Percentiles rank a stretch among this genome's conserved stretches.
Evolutionary conservation across 768 basidiomycete genomes (phyloP).

Genomic region (Tricholoma matsutake): DNA sequence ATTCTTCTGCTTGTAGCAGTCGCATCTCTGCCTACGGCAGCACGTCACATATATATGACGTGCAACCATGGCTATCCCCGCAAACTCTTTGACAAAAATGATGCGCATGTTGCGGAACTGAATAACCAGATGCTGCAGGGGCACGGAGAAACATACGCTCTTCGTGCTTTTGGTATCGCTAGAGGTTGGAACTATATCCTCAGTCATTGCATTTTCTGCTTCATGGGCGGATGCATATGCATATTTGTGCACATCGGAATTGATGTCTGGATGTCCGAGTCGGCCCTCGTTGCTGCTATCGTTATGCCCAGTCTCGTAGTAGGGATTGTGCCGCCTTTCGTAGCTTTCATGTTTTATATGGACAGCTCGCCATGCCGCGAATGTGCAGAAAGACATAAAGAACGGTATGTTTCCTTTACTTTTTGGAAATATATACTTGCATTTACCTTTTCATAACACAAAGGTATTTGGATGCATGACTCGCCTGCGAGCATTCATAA

Average conservation of each 20-base stretch:
- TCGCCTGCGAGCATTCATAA: too few species aligned
- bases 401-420: not conserved
- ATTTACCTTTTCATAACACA: not conserved
- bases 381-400: slow-evolving; percentile 11
- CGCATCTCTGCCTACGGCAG: slow-evolving; percentile 19
- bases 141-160: slow-evolving; percentile 19
- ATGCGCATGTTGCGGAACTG: slow-evolving; percentile 8
- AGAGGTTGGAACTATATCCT: slow-evolving; percentile 17
- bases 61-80: slow-evolving; percentile 17
- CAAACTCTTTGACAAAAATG: slow-evolving; percentile 11
- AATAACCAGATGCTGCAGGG: slow-evolving; percentile 14
- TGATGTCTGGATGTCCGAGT: slow-evolving; percentile 13
- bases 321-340: slow-evolving; percentile 12
- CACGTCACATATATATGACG: slow-evolving; percentile 19
- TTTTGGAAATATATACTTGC: not conserved
- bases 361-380: slow-evolving; percentile 12
- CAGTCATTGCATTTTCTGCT: slow-evolving; percentile 16
- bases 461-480: not conserved
- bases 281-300: slow-evolving; percentile 13
- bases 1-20: slow-evolving; percentile 21
- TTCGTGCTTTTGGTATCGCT: slow-evolving; percentile 20
- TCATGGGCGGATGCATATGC: slow-evolving; percentile 15
- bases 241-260: slow-evolving; percentile 13
- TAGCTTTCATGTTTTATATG: slow-evolving; percentile 18
- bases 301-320: slow-evolving; percentile 13